phyloP scores from a whole-genome alignment of 2,329 filamentous ascomycete species.

The Hypoxylon sp. region DNA sequence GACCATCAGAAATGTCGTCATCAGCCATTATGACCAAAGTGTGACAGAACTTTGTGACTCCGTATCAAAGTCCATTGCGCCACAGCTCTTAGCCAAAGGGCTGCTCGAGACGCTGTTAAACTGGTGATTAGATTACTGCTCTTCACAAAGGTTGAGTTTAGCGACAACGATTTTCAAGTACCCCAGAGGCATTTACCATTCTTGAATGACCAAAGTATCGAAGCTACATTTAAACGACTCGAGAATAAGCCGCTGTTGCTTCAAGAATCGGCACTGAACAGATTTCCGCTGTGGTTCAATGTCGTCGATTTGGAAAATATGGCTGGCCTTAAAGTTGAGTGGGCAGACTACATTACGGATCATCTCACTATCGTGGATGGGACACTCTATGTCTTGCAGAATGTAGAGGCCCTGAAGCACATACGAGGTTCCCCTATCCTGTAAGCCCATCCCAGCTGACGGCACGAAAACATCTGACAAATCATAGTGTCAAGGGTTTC shows the following conservation, averaged over 20 bases:
- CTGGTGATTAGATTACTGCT: neutral
- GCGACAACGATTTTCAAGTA: neutral
- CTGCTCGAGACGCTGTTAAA: neutral
- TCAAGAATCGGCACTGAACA: neutral
- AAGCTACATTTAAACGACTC: neutral
- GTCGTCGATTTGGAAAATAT: neutral
- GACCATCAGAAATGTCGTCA: neutral
- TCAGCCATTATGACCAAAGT: neutral
- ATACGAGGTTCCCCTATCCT: neutral
- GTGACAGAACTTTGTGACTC: neutral
- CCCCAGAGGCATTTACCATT: neutral
- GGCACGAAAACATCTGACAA: neutral
- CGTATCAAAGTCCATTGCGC: neutral
- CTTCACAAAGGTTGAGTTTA: neutral
- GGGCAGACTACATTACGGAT: neutral
- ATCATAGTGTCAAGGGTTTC: neutral
- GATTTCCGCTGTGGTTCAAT: neutral
- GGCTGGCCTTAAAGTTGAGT: neutral
- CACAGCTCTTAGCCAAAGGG: neutral
- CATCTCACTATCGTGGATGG: neutral
- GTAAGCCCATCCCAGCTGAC: neutral
- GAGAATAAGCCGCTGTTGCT: neutral
- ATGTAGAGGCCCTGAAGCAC: neutral
- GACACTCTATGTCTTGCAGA: neutral
- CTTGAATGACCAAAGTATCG: neutral